Percentiles rank a stretch among this genome's conserved stretches.
Evolutionary conservation across 1,284 basidiomycete genomes (phyloP).

Genomic region (Microbotryum silenes-acaulis): DNA sequence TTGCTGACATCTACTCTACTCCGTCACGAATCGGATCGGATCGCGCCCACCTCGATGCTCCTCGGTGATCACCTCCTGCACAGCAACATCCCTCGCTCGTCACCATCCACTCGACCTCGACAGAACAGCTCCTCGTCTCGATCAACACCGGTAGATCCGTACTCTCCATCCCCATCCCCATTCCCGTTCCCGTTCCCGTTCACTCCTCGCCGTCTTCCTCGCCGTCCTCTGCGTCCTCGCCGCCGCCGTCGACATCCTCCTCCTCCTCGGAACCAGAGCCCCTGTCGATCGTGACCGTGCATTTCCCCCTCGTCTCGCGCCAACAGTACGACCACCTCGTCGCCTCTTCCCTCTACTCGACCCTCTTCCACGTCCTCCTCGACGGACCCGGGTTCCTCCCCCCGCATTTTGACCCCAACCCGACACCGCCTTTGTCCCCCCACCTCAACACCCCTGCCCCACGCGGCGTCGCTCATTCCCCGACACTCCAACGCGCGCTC

Average conservation of each 20-base stretch:
- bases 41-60: too few species aligned
- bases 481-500: slow-evolving; percentile 22
- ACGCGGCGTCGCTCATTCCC: slow-evolving; percentile 14
- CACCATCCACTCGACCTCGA: slow-evolving; percentile 9
- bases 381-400: slow-evolving; percentile 12
- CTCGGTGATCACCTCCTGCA: too few species aligned
- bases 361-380: slow-evolving; percentile 22
- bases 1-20: not conserved
- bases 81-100: slow-evolving; percentile 21
- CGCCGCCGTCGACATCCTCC: too few species aligned
- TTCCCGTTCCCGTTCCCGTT: slow-evolving; percentile 7
- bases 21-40: not conserved
- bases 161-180: slow-evolving; percentile 18
- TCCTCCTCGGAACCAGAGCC: not conserved
- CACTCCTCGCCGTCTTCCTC: not conserved
- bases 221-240: too few species aligned
- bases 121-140: slow-evolving; percentile 14
- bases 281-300: slow-evolving; percentile 14
- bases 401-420: slow-evolving; percentile 18
- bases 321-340: not conserved
- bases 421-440: not conserved
- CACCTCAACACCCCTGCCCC: not conserved
- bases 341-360: slow-evolving; percentile 18
- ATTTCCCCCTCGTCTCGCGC: slow-evolving; percentile 12
- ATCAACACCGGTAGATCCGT: slow-evolving; percentile 20